Evolutionary conservation across 169 alveolate genomes (phyloP).

Genomic region (Perkinsus chesapeaki): DNA sequence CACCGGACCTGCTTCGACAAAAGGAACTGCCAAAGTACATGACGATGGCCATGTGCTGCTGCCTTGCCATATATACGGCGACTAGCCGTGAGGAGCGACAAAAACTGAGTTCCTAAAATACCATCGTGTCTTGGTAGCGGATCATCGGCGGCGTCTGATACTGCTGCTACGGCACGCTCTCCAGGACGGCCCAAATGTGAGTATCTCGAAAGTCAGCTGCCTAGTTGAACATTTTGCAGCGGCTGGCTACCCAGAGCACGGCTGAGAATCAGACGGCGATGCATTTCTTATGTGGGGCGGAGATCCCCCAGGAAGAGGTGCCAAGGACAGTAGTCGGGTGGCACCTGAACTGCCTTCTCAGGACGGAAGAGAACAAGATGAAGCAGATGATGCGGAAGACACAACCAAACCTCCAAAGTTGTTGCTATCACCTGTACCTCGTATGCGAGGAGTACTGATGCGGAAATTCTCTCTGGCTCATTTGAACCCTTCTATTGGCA

Average conservation of each 20-base stretch:
- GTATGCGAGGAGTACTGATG: background rate
- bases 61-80: background rate
- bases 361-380: background rate
- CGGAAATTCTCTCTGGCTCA: background rate
- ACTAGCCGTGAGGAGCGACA: background rate
- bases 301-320: background rate
- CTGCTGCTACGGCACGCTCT: background rate
- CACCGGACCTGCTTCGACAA: background rate
- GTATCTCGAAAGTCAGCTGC: no score
- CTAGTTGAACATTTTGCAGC: no score
- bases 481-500: background rate
- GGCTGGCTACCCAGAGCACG: background rate
- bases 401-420: background rate
- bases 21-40: background rate
- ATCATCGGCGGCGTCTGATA: background rate
- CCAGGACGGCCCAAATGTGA: background rate
- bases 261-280: background rate
- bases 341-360: background rate
- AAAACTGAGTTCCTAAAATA: background rate
- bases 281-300: background rate
- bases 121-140: background rate
- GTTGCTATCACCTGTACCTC: background rate
- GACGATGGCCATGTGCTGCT: background rate
- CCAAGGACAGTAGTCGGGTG: background rate
- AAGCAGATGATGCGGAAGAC: background rate